Percentiles rank a stretch among this genome's conserved stretches.
Evolutionary conservation across 1,284 basidiomycete genomes (phyloP).

Genomic region (Apiotrichum sp.): DNA sequence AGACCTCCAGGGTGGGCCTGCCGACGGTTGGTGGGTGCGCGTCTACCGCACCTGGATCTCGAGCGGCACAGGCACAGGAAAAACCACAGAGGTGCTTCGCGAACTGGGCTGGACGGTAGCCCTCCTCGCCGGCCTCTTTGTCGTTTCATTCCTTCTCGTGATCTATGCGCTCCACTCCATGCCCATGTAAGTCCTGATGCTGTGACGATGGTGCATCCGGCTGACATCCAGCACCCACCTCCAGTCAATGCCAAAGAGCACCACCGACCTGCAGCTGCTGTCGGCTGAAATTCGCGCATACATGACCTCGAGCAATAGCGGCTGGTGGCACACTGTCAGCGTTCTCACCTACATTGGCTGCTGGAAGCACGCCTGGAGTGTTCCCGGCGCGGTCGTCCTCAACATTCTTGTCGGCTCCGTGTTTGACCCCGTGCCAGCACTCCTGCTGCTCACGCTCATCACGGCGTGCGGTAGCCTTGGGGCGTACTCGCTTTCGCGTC

Average conservation of each 20-base stretch:
- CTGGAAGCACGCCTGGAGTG: slow-evolving; percentile 93
- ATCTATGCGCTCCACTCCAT: slow-evolving; percentile 38
- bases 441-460: slow-evolving; percentile 67
- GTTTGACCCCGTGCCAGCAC: slow-evolving; percentile 71
- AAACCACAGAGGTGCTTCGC: slow-evolving; percentile 38
- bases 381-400: slow-evolving; percentile 84
- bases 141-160: slow-evolving; percentile 38
- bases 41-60: slow-evolving; percentile 13
- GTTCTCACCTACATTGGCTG: slow-evolving; percentile 76
- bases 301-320: slow-evolving; percentile 38
- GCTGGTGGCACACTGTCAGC: slow-evolving; percentile 53
- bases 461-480: slow-evolving; percentile 78
- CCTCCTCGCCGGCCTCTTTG: slow-evolving; percentile 35
- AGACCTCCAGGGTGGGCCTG: slow-evolving; percentile 5
- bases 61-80: slow-evolving; percentile 25
- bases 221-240: slow-evolving; percentile 32
- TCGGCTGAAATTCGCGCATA: slow-evolving; percentile 45
- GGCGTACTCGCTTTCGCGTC: slow-evolving; percentile 69
- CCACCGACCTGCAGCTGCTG: slow-evolving; percentile 45
- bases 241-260: slow-evolving; percentile 44
- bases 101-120: slow-evolving; percentile 46
- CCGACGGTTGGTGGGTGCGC: slow-evolving; percentile 20
- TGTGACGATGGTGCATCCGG: too few relatives aligned
- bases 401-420: slow-evolving; percentile 84
- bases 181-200: slow-evolving; percentile 41